Base-by-base conservation (phyloP, 2,329 filamentous ascomycete genomes). In the Nothopassalora personata region DNA sequence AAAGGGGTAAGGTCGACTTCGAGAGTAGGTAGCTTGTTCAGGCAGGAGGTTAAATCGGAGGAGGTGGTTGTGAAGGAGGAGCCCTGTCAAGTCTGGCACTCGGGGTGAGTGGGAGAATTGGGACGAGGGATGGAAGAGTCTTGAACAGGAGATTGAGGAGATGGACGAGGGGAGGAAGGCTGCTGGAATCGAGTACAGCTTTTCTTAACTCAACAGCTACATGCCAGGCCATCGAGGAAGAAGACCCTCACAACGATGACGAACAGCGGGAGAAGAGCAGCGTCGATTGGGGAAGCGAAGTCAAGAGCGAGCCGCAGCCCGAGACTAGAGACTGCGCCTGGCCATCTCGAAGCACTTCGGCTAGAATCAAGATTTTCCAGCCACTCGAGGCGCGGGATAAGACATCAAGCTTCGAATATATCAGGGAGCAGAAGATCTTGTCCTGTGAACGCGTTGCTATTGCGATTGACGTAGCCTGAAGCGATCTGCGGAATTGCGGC, bases 11-110 rank as follows among this genome's bases (percentile, higher is more conserved):
- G 18, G 54, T 45, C 50, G 27, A 46, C 53, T 50, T 33, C 28
- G 30, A 53, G 34, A 11, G 33, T 52, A 18, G 54, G 53, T 8
- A 66, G 67, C 54, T 45, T 60, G 9, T 66, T 67, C 31, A 57
- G 59, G 28, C 23, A 31, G 9, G 68, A 70, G 52, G 61, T 71
- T 18, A 53, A 31, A 39, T 53, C 62, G 8, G 67, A 70, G 28
- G 67, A 70, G 45, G 60, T 70, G 4, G 39, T 59, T 18, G 58
- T 43, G 23, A 49, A 18, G 28, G 18, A 2, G 4, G n/a, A 53
- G 15, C n/a, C n/a, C 18, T 39, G 33, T 30, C n/a, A 36, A n/a
- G 18, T 46, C 33, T 18, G n/a, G 34, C 1, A 28, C 18, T 15
- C 23, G 18, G 19, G 36, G 6, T 19, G 33, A 19, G 30, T 61